Evolutionary conservation across 495 filamentous ascomycete genomes (phyloP), one percentile per base, ranked within the genome.

Genomic region (Aspergillus baeticus): DNA sequence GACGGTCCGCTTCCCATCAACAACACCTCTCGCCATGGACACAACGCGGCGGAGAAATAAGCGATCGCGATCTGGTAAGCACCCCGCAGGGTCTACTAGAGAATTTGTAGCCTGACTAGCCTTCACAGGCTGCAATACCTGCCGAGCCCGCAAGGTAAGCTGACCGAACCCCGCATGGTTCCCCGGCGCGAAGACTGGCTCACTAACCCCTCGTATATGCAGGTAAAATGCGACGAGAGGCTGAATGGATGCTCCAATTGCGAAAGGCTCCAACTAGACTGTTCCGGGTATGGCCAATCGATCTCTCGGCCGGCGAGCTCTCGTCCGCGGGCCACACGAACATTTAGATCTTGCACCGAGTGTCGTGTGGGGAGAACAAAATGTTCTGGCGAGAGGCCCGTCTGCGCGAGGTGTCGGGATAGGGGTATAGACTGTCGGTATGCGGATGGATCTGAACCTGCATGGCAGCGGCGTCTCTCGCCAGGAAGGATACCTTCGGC

Each of bases 381-480:
- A 54, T 74, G 71, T 49, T 72, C 69, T 7, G 69, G 69, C 11
- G 71, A 69, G 14, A 61, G 66, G 17, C 69, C 69, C 15, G 54
- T 38, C 11, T 74, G 69, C 51, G 53, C 54, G 26, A 53, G 71
- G 29, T 74, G 71, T 55, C 55, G 60, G 18, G 47, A 50, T 6
- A 69, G 61, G 37, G 52, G 45, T 7, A n/a, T 61, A 10, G 31
- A 51, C n/a, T 74, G 71, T 48, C 55, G 54, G 8, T 74, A 69
- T 47, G 68, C 59, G 8, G 64, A 72, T 20, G 61, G 62, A 3
- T 57, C 58, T 6, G 66, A 70, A 26, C 69, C 69, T 1, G 60
- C 47, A 23, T 72, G 66, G 71, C 52, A 68, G 7, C 61, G 38
- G 11, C 62, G 66, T 13, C 43, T 55, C 1, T 10, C 22, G n/a